A percentile compares a stretch with the other conserved stretches of the same genome.
Conservation (phyloP, 164 flowering plant genomes). For the Umbellularia californica region DNA sequence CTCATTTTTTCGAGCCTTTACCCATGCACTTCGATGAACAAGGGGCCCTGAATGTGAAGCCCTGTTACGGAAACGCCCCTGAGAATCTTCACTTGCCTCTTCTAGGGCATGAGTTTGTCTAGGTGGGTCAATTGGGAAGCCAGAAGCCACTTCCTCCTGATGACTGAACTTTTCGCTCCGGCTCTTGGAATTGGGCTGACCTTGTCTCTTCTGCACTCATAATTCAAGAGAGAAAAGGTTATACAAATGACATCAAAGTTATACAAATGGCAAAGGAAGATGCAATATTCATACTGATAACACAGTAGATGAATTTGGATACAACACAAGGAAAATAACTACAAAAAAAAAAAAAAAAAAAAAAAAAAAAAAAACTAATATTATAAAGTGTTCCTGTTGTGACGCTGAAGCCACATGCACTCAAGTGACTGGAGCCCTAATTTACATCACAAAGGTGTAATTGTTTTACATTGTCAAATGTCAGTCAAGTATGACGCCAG, state of each 20-base stretch:
- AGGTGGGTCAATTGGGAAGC: conserved; percentile 98
- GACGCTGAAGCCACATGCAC: too few relatives aligned
- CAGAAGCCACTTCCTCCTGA: conserved; percentile 92
- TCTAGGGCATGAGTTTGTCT: conserved; percentile 64
- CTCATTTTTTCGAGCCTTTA: conserved; percentile 51
- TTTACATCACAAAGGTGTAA: too few relatives aligned
- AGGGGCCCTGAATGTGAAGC: conserved; percentile 96
- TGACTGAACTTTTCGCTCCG: conserved; percentile 88
- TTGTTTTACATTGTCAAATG: too few relatives aligned
- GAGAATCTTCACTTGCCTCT: conserved; percentile 39
- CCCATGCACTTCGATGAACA: conserved; percentile 71
- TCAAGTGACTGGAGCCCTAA: too few relatives aligned
- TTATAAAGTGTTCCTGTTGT: too few relatives aligned
- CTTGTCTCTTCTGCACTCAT: conserved; percentile 65
- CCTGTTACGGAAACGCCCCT: conserved; percentile 50
- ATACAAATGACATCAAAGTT: neutral
- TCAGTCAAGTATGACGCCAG: too few relatives aligned
- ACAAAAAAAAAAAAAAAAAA: too few relatives aligned
- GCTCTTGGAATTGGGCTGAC: conserved; percentile 68
- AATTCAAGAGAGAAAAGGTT: neutral
- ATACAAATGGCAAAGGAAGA: neutral
- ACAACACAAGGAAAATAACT: too few relatives aligned
- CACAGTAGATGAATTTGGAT: neutral
- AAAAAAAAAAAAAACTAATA: too few relatives aligned
- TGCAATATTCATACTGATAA: neutral